Percentiles rank a stretch among this genome's conserved stretches.
Evolutionary conservation across 495 filamentous ascomycete genomes (phyloP).

Genomic region (Bathelium albidoporum): DNA sequence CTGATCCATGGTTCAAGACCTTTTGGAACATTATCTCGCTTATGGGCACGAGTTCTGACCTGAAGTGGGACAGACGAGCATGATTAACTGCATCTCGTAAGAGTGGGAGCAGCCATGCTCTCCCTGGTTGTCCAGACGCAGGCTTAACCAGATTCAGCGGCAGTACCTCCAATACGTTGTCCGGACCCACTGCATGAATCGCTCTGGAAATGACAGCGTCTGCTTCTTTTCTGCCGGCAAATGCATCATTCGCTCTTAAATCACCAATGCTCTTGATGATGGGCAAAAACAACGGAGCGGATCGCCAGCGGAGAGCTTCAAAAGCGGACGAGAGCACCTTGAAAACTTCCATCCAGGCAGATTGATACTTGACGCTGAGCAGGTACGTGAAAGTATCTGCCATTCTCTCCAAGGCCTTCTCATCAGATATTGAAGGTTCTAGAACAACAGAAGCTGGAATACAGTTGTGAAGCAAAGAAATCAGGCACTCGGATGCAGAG

Average conservation of each 20-base stretch:
- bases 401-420: conserved; percentile 69
- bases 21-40: conserved; percentile 84
- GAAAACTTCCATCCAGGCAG: conserved; percentile 92
- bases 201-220: conserved; percentile 81
- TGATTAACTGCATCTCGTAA: conserved; percentile 77
- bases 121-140: conserved; percentile 61
- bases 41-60: conserved; percentile 70
- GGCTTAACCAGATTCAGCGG: conserved; percentile 77
- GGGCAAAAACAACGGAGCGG: conserved; percentile 60
- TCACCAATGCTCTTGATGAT: conserved; percentile 73
- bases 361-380: conserved; percentile 80
- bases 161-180: conserved; percentile 64
- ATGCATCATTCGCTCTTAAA: conserved; percentile 77
- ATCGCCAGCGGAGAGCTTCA: conserved; percentile 73
- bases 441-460: conserved; percentile 68
- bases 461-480: conserved; percentile 83
- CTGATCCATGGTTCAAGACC: conserved; percentile 65
- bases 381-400: conserved; percentile 57
- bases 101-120: conserved; percentile 90
- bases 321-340: conserved; percentile 81
- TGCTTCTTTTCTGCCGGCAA: conserved; percentile 88
- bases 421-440: conserved; percentile 73
- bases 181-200: conserved; percentile 78
- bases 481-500: conserved; percentile 87
- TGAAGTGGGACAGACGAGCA: conserved; percentile 78